Evolutionary conservation across 805 yeast species (phyloP).

Genomic region (Dipodascus albidus): DNA sequence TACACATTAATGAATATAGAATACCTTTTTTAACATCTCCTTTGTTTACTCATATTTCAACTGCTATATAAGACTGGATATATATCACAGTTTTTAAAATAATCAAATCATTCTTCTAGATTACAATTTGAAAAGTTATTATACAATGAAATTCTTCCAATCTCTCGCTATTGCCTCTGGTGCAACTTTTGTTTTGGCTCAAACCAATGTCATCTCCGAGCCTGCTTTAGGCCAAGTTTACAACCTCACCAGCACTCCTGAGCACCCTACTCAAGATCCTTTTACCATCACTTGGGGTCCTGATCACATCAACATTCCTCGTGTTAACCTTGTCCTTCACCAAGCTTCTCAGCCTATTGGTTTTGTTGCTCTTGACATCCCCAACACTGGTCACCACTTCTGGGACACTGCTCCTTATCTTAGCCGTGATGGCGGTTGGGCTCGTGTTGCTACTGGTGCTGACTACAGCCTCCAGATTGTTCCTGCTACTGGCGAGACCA

Average conservation of each 20-base stretch:
- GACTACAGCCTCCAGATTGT: neutral
- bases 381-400: constrained; percentile 1
- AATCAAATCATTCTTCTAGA: no score
- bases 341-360: neutral
- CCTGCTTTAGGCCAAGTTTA: constrained; percentile 1
- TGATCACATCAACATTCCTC: neutral
- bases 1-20: neutral
- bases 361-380: neutral
- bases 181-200: neutral
- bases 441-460: neutral
- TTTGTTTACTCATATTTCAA: no score
- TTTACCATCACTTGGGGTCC: constrained; percentile 1
- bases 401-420: constrained; percentile 1
- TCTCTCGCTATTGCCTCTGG: neutral
- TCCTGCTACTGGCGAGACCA: neutral
- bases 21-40: neutral
- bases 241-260: neutral
- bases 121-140: no score
- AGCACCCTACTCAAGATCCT: constrained; percentile 1
- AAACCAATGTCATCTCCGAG: neutral
- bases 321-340: neutral
- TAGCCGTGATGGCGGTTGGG: neutral
- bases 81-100: no score
- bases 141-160: neutral
- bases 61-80: no score